Percentiles rank a stretch among this genome's conserved stretches.
Evolutionary conservation across 1,284 basidiomycete species (phyloP).

Genomic region (Ceratorhiza oryzae-sativae): DNA sequence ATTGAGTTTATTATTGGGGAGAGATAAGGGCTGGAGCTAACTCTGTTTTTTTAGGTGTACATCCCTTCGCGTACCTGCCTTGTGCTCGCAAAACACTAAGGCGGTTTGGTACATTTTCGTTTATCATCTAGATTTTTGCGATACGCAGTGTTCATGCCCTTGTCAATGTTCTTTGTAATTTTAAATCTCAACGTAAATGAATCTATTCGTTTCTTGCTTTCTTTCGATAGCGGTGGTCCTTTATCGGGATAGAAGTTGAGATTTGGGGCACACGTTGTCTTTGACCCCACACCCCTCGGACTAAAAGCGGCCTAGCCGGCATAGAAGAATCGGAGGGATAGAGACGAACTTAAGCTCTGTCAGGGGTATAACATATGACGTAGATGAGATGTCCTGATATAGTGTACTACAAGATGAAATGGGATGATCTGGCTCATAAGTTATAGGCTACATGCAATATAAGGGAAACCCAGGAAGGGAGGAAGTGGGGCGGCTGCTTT

Average conservation of each 20-base stretch:
- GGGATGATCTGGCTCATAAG: slow-evolving; percentile 37
- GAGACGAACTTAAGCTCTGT: slow-evolving; percentile 18
- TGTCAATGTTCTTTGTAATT: slow-evolving; percentile 7
- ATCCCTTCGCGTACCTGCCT: slow-evolving; percentile 33
- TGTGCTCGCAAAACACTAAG: slow-evolving; percentile 31
- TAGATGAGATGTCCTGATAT: slow-evolving; percentile 26
- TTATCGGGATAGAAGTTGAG: slow-evolving; percentile 5
- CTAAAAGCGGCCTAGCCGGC: slow-evolving; percentile 3
- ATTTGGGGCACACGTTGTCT: slow-evolving; percentile 22
- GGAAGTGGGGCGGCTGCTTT: not conserved
- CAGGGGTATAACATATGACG: slow-evolving; percentile 21
- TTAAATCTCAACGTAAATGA: slow-evolving; percentile 24
- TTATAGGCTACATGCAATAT: slow-evolving; percentile 35
- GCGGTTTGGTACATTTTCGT: not conserved
- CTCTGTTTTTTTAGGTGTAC: slow-evolving; percentile 5
- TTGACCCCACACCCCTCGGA: slow-evolving; percentile 6
- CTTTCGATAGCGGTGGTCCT: not conserved
- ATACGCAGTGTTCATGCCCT: slow-evolving; percentile 6
- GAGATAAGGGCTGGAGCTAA: slow-evolving; percentile 18
- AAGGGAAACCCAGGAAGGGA: not conserved
- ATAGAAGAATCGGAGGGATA: not conserved
- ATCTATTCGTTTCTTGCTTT: not conserved
- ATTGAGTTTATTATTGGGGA: not conserved
- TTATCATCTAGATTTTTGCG: slow-evolving; percentile 6
- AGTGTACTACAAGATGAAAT: slow-evolving; percentile 35